Evolutionary conservation across 139 green algal genomes (phyloP), one percentile per base, ranked within the genome.

Genomic region (Diplosphaera chodatii): DNA sequence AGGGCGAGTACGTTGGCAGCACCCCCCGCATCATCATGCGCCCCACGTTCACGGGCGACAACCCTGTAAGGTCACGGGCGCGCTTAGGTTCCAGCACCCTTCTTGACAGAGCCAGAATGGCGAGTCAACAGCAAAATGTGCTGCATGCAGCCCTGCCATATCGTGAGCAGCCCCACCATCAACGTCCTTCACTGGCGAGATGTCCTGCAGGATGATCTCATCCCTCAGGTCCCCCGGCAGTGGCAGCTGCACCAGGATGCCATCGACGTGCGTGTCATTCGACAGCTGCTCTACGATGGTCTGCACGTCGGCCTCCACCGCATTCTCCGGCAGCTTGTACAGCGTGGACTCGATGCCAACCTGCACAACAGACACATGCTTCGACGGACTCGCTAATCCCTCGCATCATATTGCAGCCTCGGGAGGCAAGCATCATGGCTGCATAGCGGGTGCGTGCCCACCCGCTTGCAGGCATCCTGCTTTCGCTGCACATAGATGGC

Each of bases 241-340:
- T 67, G 94, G 94, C 66, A 99, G 85, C 88, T 99, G 95, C 69
- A 99, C 89, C 32, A 99, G 86, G 41, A 99, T 95, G 68, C 95
- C 95, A 82, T 99, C 92, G 30, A 98, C 87, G 28, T 83, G 56
- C 0, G 83, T 78, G 71, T 98, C 83, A 10, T 66, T 74, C 72
- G 96, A 97, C 72, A 95, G 88, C 29, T 74, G 65, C 3, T 63
- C 66, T 2, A 99, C 92, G 0, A 70, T 73, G 1, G 27, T 31
- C 41, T 80, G 55, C 32, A 87, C 31, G 31, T 77, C 70, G 33
- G 40, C 63, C 33, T 79, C 55, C 3, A 80, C 78, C 6, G 68
- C 64, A 40, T 65, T 72, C 18, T 72, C 77, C 25, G 79, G 79
- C 56, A 91, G 32, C 37, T 80, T 64, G 20, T 62, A 65, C 28